phyloP scores from a whole-genome alignment of 164 flowering plant genomes.

The Tetracentron sinense region DNA sequence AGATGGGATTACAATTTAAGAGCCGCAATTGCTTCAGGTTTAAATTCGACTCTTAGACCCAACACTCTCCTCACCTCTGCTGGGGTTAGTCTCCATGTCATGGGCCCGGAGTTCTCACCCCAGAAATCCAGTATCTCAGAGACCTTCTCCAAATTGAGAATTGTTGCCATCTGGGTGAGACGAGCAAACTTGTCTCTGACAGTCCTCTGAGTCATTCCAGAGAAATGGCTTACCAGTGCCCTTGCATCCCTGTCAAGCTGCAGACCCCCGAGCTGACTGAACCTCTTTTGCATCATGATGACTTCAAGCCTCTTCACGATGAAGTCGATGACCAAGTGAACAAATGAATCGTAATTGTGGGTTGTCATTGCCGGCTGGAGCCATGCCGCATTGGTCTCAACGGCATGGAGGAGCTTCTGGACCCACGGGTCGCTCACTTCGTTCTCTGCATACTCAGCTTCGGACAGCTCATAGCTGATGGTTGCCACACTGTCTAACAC shows the following conservation, averaged over 20 bases:
- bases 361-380: constrained; percentile 84
- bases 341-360: constrained; percentile 73
- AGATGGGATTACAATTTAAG: constrained; percentile 58
- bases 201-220: constrained; percentile 87
- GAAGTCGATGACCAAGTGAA: constrained; percentile 81
- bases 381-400: constrained; percentile 83
- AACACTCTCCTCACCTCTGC: constrained; percentile 93
- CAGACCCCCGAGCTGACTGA: constrained; percentile 91
- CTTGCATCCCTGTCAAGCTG: constrained; percentile 89
- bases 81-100: constrained; percentile 99
- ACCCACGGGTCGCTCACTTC: constrained; percentile 98
- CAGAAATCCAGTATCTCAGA: constrained; percentile 98
- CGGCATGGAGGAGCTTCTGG: constrained; percentile 86
- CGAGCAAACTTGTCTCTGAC: constrained; percentile 97
- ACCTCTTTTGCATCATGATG: constrained; percentile 95
- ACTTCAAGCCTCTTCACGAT: constrained; percentile 89
- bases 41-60: constrained; percentile 86
- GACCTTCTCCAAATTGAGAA: constrained; percentile 92
- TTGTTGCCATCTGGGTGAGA: constrained; percentile 94
- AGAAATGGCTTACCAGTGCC: constrained; percentile 85
- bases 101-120: constrained; percentile 98
- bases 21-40: constrained; percentile 84
- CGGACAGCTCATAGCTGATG: constrained; percentile 86
- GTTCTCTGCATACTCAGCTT: constrained; percentile 88
- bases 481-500: constrained; percentile 75